Conservation (phyloP, 345 rosid species). For the Aurinia saxatilis region DNA sequence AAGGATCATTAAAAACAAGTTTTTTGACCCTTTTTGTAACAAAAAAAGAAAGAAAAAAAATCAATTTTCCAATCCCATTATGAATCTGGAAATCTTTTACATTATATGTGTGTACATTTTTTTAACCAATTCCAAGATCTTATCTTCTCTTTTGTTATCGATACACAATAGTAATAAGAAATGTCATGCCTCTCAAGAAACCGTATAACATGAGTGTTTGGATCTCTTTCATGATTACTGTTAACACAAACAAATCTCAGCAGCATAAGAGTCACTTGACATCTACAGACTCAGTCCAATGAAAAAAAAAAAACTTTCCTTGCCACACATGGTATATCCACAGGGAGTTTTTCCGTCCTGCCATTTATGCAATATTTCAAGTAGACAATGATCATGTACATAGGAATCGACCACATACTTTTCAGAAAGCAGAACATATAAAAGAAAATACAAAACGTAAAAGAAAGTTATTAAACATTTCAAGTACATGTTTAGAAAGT, state of each 20-base stretch:
- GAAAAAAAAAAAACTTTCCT: too few species aligned
- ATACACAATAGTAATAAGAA: slow-evolving; percentile 69
- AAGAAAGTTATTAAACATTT: neutral
- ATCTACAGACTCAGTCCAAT: too few species aligned
- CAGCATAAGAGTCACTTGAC: neutral
- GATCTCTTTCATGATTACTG: slow-evolving; percentile 90
- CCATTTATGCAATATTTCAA: slow-evolving; percentile 82
- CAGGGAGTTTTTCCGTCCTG: slow-evolving; percentile 87
- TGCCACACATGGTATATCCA: slow-evolving; percentile 80
- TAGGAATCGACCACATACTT: too few species aligned
- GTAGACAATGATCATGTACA: slow-evolving; percentile 87
- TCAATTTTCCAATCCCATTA: too few species aligned
- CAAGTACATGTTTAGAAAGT: slow-evolving; percentile 62
- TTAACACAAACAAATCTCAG: neutral
- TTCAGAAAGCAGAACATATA: too few species aligned
- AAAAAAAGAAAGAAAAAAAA: too few species aligned
- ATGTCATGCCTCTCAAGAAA: slow-evolving; percentile 82
- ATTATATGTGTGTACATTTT: too few species aligned
- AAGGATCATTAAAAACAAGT: too few species aligned
- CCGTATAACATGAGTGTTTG: slow-evolving; percentile 73
- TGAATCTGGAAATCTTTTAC: too few species aligned
- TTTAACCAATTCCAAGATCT: slow-evolving; percentile 74
- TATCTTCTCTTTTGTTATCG: slow-evolving; percentile 53
- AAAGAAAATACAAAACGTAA: slow-evolving; percentile 4
- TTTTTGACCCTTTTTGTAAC: too few species aligned